Conservation (phyloP, 1,284 basidiomycete species). For the Trichosporon sp. region DNA sequence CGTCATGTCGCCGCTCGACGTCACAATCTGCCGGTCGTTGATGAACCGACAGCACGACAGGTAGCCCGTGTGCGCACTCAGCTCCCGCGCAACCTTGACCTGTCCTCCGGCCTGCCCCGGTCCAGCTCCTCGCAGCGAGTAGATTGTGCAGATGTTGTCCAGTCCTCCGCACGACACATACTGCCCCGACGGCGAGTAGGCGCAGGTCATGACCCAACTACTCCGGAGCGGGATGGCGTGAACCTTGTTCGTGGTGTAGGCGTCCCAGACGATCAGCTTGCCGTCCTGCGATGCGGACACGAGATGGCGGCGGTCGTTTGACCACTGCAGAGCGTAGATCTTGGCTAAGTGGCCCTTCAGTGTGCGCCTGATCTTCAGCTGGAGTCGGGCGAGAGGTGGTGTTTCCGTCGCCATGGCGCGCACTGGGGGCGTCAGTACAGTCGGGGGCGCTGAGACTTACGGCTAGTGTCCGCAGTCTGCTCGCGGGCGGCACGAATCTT, state of each 20-base stretch:
- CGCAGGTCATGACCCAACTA: slow-evolving; percentile 99
- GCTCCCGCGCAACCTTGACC: slow-evolving; percentile 63
- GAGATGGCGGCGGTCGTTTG: slow-evolving; percentile 89
- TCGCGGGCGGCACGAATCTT: slow-evolving; percentile 92
- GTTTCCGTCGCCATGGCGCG: slow-evolving; percentile 95
- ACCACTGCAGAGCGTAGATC: slow-evolving; percentile 99
- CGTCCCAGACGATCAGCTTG: slow-evolving; percentile 99
- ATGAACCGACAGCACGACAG: slow-evolving; percentile 96
- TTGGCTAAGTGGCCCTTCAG: slow-evolving; percentile 96
- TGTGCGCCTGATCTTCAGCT: slow-evolving; percentile 90
- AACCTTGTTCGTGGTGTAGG: slow-evolving; percentile 99
- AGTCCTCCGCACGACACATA: slow-evolving; percentile 97
- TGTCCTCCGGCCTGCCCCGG: slow-evolving; percentile 41
- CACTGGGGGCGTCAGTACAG: slow-evolving; percentile 52
- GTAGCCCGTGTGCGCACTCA: slow-evolving; percentile 95
- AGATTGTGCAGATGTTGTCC: slow-evolving; percentile 98
- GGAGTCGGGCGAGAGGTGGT: slow-evolving; percentile 86
- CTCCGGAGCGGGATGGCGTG: slow-evolving; percentile 96
- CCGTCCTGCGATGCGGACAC: slow-evolving; percentile 99
- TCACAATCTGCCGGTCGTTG: slow-evolving; percentile 96
- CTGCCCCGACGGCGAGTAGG: slow-evolving; percentile 93
- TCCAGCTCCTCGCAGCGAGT: slow-evolving; percentile 60
- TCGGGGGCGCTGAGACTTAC: slow-evolving; percentile 55
- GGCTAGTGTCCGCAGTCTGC: slow-evolving; percentile 89
- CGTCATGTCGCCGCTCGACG: slow-evolving; percentile 96